Conservation (phyloP, 192 early-diverging fungal genomes). For the Thamnidium elegans region DNA sequence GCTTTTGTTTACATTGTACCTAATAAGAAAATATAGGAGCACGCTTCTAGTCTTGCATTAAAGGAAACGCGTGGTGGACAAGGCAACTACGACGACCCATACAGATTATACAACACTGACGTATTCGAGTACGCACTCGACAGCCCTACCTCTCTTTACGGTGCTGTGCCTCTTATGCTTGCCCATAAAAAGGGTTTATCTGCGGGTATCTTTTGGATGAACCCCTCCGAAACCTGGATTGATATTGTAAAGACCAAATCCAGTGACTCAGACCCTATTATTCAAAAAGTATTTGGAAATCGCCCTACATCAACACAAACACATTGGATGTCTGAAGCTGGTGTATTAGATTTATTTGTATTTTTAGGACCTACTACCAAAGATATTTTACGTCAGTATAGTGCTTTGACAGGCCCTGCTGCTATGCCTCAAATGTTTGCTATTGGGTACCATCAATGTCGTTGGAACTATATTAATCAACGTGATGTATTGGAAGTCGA, state of each 20-base stretch:
- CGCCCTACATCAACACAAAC: slow-evolving; percentile 51
- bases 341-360: slow-evolving; percentile 85
- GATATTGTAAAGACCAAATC: slow-evolving; percentile 76
- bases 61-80: slow-evolving; percentile 79
- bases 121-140: slow-evolving; percentile 97
- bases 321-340: slow-evolving; percentile 95
- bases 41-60: slow-evolving; percentile 82
- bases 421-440: slow-evolving; percentile 87
- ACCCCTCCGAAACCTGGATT: slow-evolving; percentile 97
- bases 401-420: slow-evolving; percentile 74
- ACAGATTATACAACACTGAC: slow-evolving; percentile 95
- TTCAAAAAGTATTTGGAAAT: slow-evolving; percentile 25
- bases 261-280: slow-evolving; percentile 13
- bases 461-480: slow-evolving; percentile 97
- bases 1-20: no score
- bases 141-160: slow-evolving; percentile 96
- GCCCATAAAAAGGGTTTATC: slow-evolving; percentile 76
- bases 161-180: slow-evolving; percentile 91
- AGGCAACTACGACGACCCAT: slow-evolving; percentile 84
- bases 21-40: slow-evolving; percentile 50
- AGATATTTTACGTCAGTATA: slow-evolving; percentile 72
- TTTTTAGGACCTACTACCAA: slow-evolving; percentile 69
- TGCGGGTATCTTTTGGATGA: slow-evolving; percentile 88
- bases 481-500: slow-evolving; percentile 85
- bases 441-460: slow-evolving; percentile 93